Evolutionary conservation across 345 rosid species (phyloP), one percentile per base, ranked within the genome.

Genomic region (Schrenkiella parvula): DNA sequence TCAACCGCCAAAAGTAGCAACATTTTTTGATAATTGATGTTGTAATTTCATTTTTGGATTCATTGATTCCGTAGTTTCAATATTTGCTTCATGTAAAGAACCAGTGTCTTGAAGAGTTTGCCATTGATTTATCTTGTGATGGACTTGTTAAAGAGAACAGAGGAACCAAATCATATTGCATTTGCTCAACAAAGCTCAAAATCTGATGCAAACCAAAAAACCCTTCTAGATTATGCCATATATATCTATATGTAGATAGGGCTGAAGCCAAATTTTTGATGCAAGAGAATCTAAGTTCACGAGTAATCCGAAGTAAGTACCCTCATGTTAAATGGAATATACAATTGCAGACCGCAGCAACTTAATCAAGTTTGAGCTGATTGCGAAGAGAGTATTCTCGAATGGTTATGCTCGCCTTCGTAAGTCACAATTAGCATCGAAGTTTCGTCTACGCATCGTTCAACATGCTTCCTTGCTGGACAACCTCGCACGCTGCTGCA

Each of bases 391-490:
- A 68, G 68, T 46, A 83, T 42, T 80, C 84, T 81, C 32, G 91
- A 79, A 73, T 89, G 96, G 51, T 81, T 89, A 68, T 89, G 96
- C 62, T 87, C 91, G 1, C 88, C 92, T 83, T 89, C 93, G 10
- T 89, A 89, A 1, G 91, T 87, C 53, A 89, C 89, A 58, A 83
- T 83, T 56, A 86, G 77, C 96, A 87, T 86, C 2, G 91, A 77
- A 66, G 96, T 80, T 38, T 89, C 93, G 22, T 87, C 91, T 22
- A 81, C 54, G 68, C 93, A 84, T 79, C 93, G 72, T 79, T 89
- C 91, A 0, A 89, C 96, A 18, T 87, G 96, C 81, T 87, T 89
- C 80, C 89, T 83, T 22, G 91, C 96, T 0, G 96, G 91, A 77
- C 93, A 87, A 17, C 93, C 91, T 78, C 91, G 72, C 29, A 87